Conservation (phyloP, 106 monocot genomes). For the Allium sativum region DNA sequence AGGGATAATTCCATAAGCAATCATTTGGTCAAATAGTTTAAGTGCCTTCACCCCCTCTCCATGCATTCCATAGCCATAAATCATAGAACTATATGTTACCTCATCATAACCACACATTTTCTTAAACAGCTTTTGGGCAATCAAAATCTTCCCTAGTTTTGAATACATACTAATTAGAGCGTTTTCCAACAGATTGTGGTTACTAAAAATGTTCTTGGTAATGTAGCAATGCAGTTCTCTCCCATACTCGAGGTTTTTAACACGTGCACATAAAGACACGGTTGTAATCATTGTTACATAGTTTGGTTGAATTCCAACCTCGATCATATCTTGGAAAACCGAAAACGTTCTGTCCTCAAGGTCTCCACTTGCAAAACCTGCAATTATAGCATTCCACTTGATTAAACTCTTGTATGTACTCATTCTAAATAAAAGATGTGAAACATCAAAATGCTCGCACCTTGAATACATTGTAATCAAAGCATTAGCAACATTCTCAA, state of each 20-base stretch:
- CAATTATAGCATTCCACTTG: conserved; percentile 74
- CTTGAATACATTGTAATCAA: conserved; percentile 79
- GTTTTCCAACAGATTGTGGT: conserved; percentile 38
- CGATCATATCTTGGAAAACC: conserved; percentile 41
- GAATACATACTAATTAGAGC: conserved; percentile 77
- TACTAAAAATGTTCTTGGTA: conserved; percentile 21
- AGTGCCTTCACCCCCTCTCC: conserved; percentile 48
- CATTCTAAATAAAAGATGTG: conserved; percentile 36
- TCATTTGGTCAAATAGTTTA: conserved; percentile 57
- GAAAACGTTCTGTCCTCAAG: conserved; percentile 35
- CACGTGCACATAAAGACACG: conserved; percentile 46
- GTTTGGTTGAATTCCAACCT: conserved; percentile 36
- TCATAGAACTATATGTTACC: conserved; percentile 72
- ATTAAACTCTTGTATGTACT: conserved; percentile 22
- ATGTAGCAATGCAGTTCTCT: conserved; percentile 52
- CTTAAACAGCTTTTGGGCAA: conserved; percentile 52
- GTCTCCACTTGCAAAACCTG: conserved; percentile 44
- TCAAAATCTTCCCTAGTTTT: conserved; percentile 43
- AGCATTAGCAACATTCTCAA: conserved; percentile 53
- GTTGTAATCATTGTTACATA: conserved; percentile 49
- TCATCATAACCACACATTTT: conserved; percentile 38
- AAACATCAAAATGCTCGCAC: conserved; percentile 20
- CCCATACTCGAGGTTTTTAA: conserved; percentile 46
- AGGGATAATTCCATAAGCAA: conserved; percentile 27
- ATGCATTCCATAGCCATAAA: conserved; percentile 71